Evolutionary conservation across 352 stramenopile genomes (phyloP).

Genomic region (Peronospora destructor): DNA sequence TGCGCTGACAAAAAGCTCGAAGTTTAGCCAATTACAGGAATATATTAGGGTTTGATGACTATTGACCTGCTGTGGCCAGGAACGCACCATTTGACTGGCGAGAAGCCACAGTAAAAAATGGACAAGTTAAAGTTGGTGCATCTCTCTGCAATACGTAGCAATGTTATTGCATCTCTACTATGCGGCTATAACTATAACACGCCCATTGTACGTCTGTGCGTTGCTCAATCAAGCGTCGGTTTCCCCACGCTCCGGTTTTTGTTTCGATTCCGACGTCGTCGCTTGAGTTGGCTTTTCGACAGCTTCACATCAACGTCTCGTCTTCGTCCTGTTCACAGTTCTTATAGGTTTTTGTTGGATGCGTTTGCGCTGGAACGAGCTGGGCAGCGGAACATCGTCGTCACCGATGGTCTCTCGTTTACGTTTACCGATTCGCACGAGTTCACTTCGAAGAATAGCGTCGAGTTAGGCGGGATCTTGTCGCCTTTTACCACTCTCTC

Average conservation of each 20-base stretch:
- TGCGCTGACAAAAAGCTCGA: too few relatives aligned
- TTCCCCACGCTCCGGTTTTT: conserved; percentile 16
- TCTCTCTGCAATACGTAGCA: not conserved
- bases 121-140: conserved; percentile 1
- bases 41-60: too few relatives aligned
- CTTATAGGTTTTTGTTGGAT: conserved; percentile 37
- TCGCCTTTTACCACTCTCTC: conserved; percentile 51
- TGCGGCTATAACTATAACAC: conserved; percentile 26
- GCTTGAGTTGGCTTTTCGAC: conserved; percentile 33
- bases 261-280: conserved; percentile 42
- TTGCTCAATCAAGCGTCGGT: conserved; percentile 6
- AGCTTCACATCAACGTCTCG: conserved; percentile 19
- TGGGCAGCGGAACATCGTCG: conserved; percentile 64
- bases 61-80: too few relatives aligned
- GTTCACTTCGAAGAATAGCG: conserved; percentile 73
- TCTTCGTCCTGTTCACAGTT: conserved; percentile 13
- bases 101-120: too few relatives aligned
- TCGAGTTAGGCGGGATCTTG: conserved; percentile 74
- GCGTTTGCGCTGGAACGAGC: conserved; percentile 63
- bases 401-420: conserved; percentile 52
- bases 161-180: conserved; percentile 3
- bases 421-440: conserved; percentile 69
- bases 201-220: not conserved
- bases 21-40: too few relatives aligned
- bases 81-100: too few relatives aligned